Evolutionary conservation across 306 rosid genomes (phyloP), one percentile per base, ranked within the genome.

Genomic region (Adenanthera pavonina): DNA sequence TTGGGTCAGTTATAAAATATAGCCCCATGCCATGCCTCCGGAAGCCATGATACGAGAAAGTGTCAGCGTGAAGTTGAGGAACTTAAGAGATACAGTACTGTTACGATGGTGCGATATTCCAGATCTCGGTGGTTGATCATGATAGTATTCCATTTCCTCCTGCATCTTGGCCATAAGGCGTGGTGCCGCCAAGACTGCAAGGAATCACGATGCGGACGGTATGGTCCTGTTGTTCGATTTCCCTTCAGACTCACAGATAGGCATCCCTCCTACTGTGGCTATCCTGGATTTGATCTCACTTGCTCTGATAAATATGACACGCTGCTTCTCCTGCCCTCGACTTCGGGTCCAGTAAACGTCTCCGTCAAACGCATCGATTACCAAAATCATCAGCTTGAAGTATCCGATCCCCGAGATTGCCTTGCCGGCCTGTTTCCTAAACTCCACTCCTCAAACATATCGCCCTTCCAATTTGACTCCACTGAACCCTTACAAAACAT

Each of bases 241-340:
- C 90, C 90, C 2, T 87, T 84, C 57, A 57, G 77, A 36, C 68
- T 65, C 2, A 72, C 59, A 51, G 17, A 54, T 9, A 57, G 3
- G 25, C 49, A 52, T 9, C 5, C 62, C 49, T 0, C 44, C 2
- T 51, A 80, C 66, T n/a, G 65, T 12, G 72, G 75, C 20, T 65
- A 19, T 33, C 68, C 75, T 15, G 70, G 80, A 0, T 81, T 74
- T 52, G 16, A 15, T 36, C 40, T 81, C 0, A 40, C 57, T 36
- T 74, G 84, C 40, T 5, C 41, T 14, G 3, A 30, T 3, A 2
- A 41, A 0, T 7, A 74, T 25, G 30, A 61, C 1, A 20, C 70
- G 0, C 25, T 51, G 30, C 59, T 81, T 4, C 17, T 20, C 17
- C 59, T 81, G 9, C 69, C 69, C 35, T 0, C 69, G 2, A 5